Base-by-base conservation (phyloP, 2,329 filamentous ascomycete genomes). In the Sphaceloma murrayae region DNA sequence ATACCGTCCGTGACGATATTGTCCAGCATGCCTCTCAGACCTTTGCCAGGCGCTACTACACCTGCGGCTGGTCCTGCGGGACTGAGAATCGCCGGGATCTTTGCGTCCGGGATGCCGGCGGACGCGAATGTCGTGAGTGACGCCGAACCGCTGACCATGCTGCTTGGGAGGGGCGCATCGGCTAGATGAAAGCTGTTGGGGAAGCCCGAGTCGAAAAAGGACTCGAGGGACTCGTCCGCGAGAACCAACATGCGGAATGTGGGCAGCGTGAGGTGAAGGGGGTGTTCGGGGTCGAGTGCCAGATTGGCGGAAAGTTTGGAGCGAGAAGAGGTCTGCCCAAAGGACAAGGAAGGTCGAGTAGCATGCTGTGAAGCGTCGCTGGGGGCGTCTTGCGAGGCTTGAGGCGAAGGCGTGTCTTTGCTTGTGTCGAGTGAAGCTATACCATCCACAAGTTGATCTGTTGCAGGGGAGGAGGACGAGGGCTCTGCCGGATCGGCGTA, bases 161-260 rank as follows among this genome's bases (percentile, higher is more conserved):
- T 61, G 5, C 63, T 69, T 27, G 67, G 63, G 22, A 72, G 59
- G 2, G 72, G 68, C 19, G 67, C 67, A 48, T 93, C 83, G 17
- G 85, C 80, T 34, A 95, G 79, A 56, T 85, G 86, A 74, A 98
- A 93, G 1, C 87, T 94, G 42, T 84, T 79, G 0, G 89, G 86
- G 66, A 96, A 95, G 30, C 87, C 93, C 1, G 85, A 85, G 65
- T 98, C 91, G 60, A 98, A 98, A 66, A 98, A 98, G 54, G 93
- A 85, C 57, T 98, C 89, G 4, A 98, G 76, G 1, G 93, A 74
- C 62, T 98, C 91, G 58, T 98, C 91, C 32, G 91, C 91, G 5
- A 98, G 77, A 7, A 98, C 85, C 3, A 98, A 87, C 91, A 98
- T 98, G 52, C 91, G 82, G 73, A 98, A 98, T 1, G 91, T 98